phyloP scores from a whole-genome alignment of 2,329 filamentous ascomycete genomes.

The Pseudogymnoascus sp. region DNA sequence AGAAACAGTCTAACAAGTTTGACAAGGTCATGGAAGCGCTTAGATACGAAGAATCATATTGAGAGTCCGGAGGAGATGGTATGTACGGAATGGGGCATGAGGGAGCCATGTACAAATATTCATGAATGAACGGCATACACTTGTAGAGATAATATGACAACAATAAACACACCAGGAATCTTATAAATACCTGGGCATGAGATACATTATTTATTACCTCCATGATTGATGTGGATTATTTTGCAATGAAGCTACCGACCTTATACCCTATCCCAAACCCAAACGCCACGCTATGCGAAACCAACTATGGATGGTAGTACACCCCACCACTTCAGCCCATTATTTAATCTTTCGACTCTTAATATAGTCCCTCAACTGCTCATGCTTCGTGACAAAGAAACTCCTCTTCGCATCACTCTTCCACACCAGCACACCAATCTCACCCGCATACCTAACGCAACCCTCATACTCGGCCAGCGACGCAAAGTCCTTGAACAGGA shows the following conservation, averaged over 20 bases:
- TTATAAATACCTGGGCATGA: neutral
- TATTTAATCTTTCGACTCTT: conserved; percentile 50
- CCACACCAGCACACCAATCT: conserved; percentile 86
- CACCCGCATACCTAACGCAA: conserved; percentile 71
- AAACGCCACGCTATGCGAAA: conserved; percentile 8
- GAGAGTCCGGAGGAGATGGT: neutral
- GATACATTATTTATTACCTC: neutral
- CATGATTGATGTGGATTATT: neutral
- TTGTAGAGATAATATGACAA: neutral
- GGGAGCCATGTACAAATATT: neutral
- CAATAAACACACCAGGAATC: neutral
- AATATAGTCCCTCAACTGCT: conserved; percentile 78
- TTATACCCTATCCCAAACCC: neutral
- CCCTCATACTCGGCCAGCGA: conserved; percentile 60
- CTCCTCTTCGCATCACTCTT: conserved; percentile 68
- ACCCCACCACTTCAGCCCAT: neutral
- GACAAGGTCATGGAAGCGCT: neutral
- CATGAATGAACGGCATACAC: neutral
- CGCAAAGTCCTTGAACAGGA: conserved; percentile 82
- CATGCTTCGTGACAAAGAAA: conserved; percentile 88
- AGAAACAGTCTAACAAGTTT: neutral
- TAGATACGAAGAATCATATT: neutral
- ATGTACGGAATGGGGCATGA: neutral
- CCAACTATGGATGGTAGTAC: neutral
- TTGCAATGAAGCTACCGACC: neutral